Base-by-base conservation (phyloP, 345 rosid genomes). In the Brassica cretica region DNA sequence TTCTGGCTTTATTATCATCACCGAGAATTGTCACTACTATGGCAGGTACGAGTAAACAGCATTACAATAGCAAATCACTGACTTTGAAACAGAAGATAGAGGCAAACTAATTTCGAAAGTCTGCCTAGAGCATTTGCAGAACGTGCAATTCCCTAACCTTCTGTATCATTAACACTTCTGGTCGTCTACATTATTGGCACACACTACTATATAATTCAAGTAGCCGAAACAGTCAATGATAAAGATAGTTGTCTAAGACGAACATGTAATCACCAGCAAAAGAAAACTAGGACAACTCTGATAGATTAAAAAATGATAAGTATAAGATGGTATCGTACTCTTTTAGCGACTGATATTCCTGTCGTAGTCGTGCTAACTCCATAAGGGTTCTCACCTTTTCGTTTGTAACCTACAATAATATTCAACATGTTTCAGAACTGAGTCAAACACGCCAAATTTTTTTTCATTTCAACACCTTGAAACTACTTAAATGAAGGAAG, bases 351-450 rank as follows among this genome's bases (percentile, higher is more conserved):
- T 88, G 90, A 85, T 84, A 85, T 53, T 87, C 91, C 81, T 88
- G 95, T 83, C 89, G 91, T 73, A 96, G 65, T 67, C 85, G 89
- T 46, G 97, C 97, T 82, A 91, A 77, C 83, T 93, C 98, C 95
- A 93, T 41, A 61, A 96, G 96, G 78, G 89, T 90, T 89, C 87
- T 93, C 75, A 96, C 99, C 86, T 96, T 96, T 85, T 96, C 99
- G 69, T 87, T 93, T 9, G 98, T 91, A 70, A 91, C 99, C 99
- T 91, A 75, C 72, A 59, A 64, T 41, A 72, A 69, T 35, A 68
- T 39, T 68, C 30, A 72, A 65, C 65, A 72, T 19, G 39, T 55
- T 30, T 65, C 63, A 63, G 79, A 66, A 72, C 39, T 24, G 33
- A 49, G 30, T 33, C 2, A 60, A 30, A 33, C 0, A 72, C 41